Evolutionary conservation across 768 basidiomycete genomes (phyloP).

Genomic region (Tricholoma flavovirens): DNA sequence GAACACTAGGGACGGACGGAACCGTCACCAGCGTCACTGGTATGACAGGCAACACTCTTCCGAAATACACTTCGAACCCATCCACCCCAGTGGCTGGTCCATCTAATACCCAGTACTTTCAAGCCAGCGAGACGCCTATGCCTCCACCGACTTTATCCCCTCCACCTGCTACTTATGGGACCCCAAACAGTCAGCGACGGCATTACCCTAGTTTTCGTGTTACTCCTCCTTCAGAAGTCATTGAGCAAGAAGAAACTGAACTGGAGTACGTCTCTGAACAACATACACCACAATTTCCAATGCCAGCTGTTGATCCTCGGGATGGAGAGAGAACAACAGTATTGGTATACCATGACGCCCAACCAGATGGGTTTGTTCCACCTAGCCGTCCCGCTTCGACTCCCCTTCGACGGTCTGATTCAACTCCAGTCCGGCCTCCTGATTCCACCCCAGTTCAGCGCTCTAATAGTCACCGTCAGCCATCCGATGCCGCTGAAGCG

Average conservation of each 20-base stretch:
- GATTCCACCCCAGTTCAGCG: neutral
- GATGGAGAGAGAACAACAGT: constrained; percentile 11
- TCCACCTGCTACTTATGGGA: constrained; percentile 4
- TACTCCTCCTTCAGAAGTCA: constrained; percentile 24
- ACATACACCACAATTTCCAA: constrained; percentile 14
- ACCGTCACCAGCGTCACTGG: constrained; percentile 21
- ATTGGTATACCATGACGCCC: constrained; percentile 13
- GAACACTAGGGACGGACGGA: constrained; percentile 22
- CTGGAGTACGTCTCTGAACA: constrained; percentile 12
- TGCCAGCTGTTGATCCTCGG: constrained; percentile 6
- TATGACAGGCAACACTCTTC: constrained; percentile 28
- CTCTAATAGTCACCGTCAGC: constrained; percentile 7
- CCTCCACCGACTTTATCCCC: constrained; percentile 9
- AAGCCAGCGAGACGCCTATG: constrained; percentile 24
- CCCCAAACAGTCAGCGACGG: constrained; percentile 17
- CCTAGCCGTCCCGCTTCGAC: constrained; percentile 8
- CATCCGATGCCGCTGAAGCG: constrained; percentile 6
- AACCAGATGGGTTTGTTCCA: constrained; percentile 5
- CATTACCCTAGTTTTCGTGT: constrained; percentile 26
- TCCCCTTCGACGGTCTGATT: constrained; percentile 1
- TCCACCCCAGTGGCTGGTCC: constrained; percentile 29
- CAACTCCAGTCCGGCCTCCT: neutral
- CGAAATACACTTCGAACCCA: constrained; percentile 33
- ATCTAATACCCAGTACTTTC: constrained; percentile 28
- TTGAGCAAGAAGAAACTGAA: constrained; percentile 19